phyloP scores from a whole-genome alignment of 2,329 filamentous ascomycete species.

The Knoxdaviesia proteae region DNA sequence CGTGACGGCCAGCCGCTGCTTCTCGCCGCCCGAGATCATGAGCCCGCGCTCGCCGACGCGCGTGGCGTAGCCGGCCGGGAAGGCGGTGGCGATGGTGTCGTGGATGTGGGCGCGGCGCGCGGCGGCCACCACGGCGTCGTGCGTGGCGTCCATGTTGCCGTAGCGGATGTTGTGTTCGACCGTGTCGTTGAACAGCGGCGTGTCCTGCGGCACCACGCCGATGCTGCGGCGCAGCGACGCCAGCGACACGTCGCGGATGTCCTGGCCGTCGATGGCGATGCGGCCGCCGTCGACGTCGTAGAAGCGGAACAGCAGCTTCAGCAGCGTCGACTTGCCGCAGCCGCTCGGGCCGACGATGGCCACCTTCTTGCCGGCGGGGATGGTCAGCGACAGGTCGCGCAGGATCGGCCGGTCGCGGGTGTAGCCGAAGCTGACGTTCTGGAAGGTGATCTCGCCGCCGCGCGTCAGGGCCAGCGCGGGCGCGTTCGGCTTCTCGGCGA shows the following conservation, averaged over 20 bases:
- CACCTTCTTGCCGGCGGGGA: constrained; percentile 88
- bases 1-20: constrained; percentile 73
- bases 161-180: constrained; percentile 94
- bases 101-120: constrained; percentile 71
- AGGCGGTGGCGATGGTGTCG: constrained; percentile 47
- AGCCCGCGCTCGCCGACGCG: constrained; percentile 84
- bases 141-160: constrained; percentile 56
- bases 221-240: constrained; percentile 71
- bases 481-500: constrained; percentile 59
- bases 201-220: constrained; percentile 92
- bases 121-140: constrained; percentile 53
- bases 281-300: constrained; percentile 75
- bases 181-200: constrained; percentile 89
- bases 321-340: constrained; percentile 86
- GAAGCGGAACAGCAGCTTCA: constrained; percentile 79
- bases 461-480: constrained; percentile 48
- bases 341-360: constrained; percentile 89
- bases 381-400: constrained; percentile 64
- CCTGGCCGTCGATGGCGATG: constrained; percentile 83
- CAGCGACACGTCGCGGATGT: constrained; percentile 63
- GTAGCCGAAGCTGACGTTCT: constrained; percentile 91
- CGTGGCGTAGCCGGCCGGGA: constrained; percentile 77
- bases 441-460: constrained; percentile 80
- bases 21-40: constrained; percentile 94
- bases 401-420: constrained; percentile 71